Percentiles rank a stretch among this genome's conserved stretches.
These are phyloP conservation scores for Sugiyamaella grinbergsii DNA, from an alignment of 1,139 yeast species.

Conservation along the genomic window DNA sequence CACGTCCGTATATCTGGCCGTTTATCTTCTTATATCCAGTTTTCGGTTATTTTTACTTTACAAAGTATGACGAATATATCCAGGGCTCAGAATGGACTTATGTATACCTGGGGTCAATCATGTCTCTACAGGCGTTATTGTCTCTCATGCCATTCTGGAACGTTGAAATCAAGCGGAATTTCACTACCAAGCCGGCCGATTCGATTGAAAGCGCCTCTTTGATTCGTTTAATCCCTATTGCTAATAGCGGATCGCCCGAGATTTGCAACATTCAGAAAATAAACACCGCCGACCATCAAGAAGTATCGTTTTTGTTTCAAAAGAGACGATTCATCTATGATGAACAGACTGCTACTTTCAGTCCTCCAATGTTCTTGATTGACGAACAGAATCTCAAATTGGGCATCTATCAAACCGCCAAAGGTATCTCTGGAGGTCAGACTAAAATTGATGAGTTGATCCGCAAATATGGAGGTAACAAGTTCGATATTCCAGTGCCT, in stretches of 20 bases:
- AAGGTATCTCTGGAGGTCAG: slow-evolving; percentile 53
- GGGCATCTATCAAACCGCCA: slow-evolving; percentile 57
- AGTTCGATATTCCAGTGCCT: slow-evolving; percentile 94
- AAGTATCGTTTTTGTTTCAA: slow-evolving; percentile 79
- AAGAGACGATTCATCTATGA: slow-evolving; percentile 86
- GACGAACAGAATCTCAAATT: slow-evolving; percentile 62
- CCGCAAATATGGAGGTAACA: slow-evolving; percentile 78
- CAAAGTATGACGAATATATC: slow-evolving; percentile 77
- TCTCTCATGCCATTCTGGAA: slow-evolving; percentile 98
- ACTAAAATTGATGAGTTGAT: slow-evolving; percentile 51
- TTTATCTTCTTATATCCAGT: slow-evolving; percentile 77
- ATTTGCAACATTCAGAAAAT: slow-evolving; percentile 68
- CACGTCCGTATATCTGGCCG: slow-evolving; percentile 84
- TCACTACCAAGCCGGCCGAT: slow-evolving; percentile 60
- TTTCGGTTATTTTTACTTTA: slow-evolving; percentile 64
- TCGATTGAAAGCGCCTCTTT: slow-evolving; percentile 64
- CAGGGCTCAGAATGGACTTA: slow-evolving; percentile 83
- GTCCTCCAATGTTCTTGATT: slow-evolving; percentile 79
- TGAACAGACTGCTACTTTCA: slow-evolving; percentile 54
- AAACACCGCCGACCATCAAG: slow-evolving; percentile 58
- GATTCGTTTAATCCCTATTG: slow-evolving; percentile 76
- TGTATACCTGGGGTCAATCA: slow-evolving; percentile 73
- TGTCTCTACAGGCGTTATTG: slow-evolving; percentile 71
- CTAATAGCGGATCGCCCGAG: slow-evolving; percentile 84
- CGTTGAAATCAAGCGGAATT: slow-evolving; percentile 65